A percentile compares a stretch with the other conserved stretches of the same genome.
These are phyloP conservation scores for Psilocybe cubensis DNA, from an alignment of 768 basidiomycete species.

Conservation along the genomic window DNA sequence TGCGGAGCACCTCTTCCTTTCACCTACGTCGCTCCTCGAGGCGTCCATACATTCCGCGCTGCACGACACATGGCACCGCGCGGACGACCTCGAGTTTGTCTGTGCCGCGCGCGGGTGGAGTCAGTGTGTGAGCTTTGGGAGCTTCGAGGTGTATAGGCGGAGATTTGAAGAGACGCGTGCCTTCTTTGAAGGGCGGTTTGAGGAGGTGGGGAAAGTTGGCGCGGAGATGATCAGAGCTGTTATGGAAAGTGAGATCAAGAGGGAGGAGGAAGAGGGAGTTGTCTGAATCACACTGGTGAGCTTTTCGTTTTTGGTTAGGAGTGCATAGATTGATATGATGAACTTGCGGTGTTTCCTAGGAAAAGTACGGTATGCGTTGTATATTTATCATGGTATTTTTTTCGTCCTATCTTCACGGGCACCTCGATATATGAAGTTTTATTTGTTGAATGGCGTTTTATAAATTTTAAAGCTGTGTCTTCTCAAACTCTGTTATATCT, in stretches of 20 bases:
- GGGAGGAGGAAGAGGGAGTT: constrained; percentile 31
- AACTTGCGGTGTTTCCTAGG: too few species aligned
- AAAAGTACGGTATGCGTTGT: too few species aligned
- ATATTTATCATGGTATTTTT: too few species aligned
- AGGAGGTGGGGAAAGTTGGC: constrained; percentile 81
- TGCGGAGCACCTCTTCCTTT: constrained; percentile 92
- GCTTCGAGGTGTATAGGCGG: constrained; percentile 84
- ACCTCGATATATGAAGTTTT: too few species aligned
- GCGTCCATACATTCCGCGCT: constrained; percentile 63
- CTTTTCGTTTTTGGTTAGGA: too few species aligned
- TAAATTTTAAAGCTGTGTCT: too few species aligned
- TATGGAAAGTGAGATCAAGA: constrained; percentile 57
- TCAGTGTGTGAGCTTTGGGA: constrained; percentile 91
- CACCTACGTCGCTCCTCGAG: constrained; percentile 26
- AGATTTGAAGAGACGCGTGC: constrained; percentile 78
- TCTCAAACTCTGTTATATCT: too few species aligned
- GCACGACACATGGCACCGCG: constrained; percentile 76
- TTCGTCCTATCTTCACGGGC: too few species aligned
- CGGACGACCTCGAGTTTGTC: constrained; percentile 94
- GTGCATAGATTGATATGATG: too few species aligned
- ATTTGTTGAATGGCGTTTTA: too few species aligned
- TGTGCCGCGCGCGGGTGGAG: constrained; percentile 95
- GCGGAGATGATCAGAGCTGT: constrained; percentile 91
- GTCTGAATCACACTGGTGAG: too few species aligned
- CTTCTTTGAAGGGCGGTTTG: constrained; percentile 89